Conservation (phyloP, 805 yeast genomes). For the Cyberlindnera japonica region DNA sequence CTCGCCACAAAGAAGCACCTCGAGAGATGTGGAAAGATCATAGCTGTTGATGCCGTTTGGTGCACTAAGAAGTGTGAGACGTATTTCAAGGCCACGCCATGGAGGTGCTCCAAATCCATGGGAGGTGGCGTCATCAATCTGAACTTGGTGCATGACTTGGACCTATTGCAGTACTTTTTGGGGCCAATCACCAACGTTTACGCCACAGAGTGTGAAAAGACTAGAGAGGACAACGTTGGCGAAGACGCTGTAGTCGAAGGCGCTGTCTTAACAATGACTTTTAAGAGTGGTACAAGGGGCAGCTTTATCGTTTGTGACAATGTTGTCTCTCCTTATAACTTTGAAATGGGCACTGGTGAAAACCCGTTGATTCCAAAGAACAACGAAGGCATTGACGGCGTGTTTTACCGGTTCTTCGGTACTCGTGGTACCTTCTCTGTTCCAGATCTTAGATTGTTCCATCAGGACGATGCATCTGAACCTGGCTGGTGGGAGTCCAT, state of each 20-base stretch:
- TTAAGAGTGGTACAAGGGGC: conserved; percentile 17
- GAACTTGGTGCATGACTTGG: conserved; percentile 22
- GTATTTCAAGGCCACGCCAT: conserved; percentile 17
- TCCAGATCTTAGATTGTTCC: conserved; percentile 20
- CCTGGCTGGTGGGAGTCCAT: conserved; percentile 21
- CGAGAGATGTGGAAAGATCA: conserved; percentile 14
- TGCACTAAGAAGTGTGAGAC: conserved; percentile 19
- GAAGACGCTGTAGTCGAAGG: conserved; percentile 22
- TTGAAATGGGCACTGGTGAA: conserved; percentile 24
- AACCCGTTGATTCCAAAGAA: conserved; percentile 19
- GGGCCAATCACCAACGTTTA: conserved; percentile 19
- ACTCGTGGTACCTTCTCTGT: conserved; percentile 16
- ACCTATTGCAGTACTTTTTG: conserved; percentile 18
- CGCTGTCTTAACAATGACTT: conserved; percentile 18
- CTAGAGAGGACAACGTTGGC: conserved; percentile 10
- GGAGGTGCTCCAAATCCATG: conserved; percentile 15
- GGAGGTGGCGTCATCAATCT: conserved; percentile 21
- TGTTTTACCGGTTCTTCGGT: conserved; percentile 21
- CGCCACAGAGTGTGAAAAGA: conserved; percentile 15
- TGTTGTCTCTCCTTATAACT: conserved; percentile 20
- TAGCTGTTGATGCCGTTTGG: conserved; percentile 23
- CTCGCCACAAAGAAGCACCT: conserved; percentile 19
- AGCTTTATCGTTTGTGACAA: conserved; percentile 21
- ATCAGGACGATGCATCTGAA: conserved; percentile 11
- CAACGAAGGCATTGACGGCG: conserved; percentile 16